Conservation (phyloP, 208 protist genomes). For the Leishmania braziliensis region DNA sequence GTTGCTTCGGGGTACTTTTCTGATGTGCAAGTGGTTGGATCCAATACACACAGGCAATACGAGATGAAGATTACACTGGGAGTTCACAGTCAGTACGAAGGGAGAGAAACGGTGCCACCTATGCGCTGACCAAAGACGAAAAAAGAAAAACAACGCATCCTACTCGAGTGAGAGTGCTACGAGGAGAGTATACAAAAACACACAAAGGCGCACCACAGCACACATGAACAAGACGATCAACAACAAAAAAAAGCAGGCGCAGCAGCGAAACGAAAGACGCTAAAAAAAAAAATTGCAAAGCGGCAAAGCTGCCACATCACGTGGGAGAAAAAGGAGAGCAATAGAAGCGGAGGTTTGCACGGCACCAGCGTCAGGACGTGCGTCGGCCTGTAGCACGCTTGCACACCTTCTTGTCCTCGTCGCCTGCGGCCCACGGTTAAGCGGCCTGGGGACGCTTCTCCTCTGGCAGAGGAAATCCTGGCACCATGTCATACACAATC, state of each 20-base stretch:
- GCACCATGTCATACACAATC: constrained; percentile 86
- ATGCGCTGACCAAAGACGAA: neutral
- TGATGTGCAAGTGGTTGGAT: neutral
- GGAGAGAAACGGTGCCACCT: neutral
- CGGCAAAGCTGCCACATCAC: neutral
- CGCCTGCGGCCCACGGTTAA: neutral
- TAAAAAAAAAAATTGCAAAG: neutral
- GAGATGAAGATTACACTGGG: neutral
- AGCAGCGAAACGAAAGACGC: neutral
- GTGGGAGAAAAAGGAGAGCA: neutral
- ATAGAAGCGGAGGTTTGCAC: neutral
- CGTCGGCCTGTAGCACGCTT: neutral
- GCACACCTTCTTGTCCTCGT: neutral
- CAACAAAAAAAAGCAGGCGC: neutral
- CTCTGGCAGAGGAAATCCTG: constrained; percentile 89
- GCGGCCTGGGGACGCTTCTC: constrained; percentile 71
- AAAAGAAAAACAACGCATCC: neutral
- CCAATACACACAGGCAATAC: neutral
- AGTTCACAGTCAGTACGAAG: neutral
- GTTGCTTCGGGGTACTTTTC: neutral
- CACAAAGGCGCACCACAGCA: neutral
- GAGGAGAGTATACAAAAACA: neutral
- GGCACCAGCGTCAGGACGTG: neutral
- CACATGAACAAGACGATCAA: neutral
- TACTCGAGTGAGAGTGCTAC: neutral